These are phyloP conservation scores for Helianthus annuus DNA, from an alignment of 129 eudicot genomes.

Conservation along the genomic window DNA sequence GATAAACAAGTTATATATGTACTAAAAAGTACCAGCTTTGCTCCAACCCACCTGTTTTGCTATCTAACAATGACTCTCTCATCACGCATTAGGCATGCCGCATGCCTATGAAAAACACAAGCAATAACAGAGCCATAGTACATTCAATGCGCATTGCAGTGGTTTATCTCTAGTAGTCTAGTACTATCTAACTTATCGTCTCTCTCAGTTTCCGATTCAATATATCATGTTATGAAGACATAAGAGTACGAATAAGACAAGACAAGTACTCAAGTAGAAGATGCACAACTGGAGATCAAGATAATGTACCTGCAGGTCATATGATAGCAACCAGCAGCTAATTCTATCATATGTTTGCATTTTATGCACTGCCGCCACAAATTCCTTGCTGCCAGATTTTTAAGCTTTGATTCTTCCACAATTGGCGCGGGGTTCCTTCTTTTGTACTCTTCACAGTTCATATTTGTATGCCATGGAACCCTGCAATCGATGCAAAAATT, in stretches of 20 bases:
- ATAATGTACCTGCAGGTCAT: constrained; percentile 83
- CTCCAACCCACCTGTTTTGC: too few relatives aligned
- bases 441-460: constrained; percentile 55
- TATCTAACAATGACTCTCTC: too few relatives aligned
- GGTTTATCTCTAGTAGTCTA: too few relatives aligned
- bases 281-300: not conserved
- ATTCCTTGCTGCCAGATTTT: constrained; percentile 65
- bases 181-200: not conserved
- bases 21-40: too few relatives aligned
- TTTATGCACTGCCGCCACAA: constrained; percentile 82
- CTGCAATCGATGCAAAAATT: constrained; percentile 67
- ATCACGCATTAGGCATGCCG: too few relatives aligned
- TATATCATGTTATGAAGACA: constrained; percentile 4
- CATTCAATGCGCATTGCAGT: too few relatives aligned
- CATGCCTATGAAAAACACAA: too few relatives aligned
- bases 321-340: constrained; percentile 79
- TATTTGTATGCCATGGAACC: constrained; percentile 73
- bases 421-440: constrained; percentile 40
- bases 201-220: not conserved
- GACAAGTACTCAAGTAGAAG: not conserved
- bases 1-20: too few relatives aligned
- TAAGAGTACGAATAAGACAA: not conserved
- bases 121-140: too few relatives aligned
- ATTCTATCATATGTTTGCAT: constrained; percentile 86
- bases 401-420: constrained; percentile 63